Percentiles rank a stretch among this genome's conserved stretches.
Conservation (phyloP, 208 protist genomes). For the Endotrypanum monterogeii region DNA sequence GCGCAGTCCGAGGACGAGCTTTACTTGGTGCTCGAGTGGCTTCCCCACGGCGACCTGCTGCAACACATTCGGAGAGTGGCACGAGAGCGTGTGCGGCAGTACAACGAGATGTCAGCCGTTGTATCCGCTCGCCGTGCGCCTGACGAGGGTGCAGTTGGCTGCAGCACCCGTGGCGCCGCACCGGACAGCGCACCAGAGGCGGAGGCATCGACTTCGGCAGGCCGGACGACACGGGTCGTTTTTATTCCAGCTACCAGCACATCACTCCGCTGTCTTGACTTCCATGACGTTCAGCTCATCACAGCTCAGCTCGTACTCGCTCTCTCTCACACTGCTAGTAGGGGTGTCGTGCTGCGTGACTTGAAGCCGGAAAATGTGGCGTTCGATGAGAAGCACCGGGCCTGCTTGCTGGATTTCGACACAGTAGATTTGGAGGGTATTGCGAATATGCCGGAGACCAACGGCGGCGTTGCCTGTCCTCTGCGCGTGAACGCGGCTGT, state of each 20-base stretch:
- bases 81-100: slow-evolving; percentile 37
- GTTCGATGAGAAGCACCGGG: slow-evolving; percentile 82
- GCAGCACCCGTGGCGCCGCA: not conserved
- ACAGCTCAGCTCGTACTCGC: slow-evolving; percentile 80
- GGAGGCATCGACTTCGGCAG: not conserved
- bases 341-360: slow-evolving; percentile 84
- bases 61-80: slow-evolving; percentile 74
- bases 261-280: slow-evolving; percentile 66
- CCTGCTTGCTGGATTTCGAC: slow-evolving; percentile 90
- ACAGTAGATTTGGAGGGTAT: slow-evolving; percentile 62
- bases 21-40: slow-evolving; percentile 93
- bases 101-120: slow-evolving; percentile 6
- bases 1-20: slow-evolving; percentile 88
- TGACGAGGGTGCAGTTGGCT: not conserved
- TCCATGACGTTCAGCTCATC: slow-evolving; percentile 84
- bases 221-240: not conserved
- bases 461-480: slow-evolving; percentile 50
- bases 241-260: slow-evolving; percentile 29
- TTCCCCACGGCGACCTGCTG: slow-evolving; percentile 93
- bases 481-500: slow-evolving; percentile 11
- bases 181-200: not conserved
- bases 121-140: not conserved
- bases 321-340: slow-evolving; percentile 48
- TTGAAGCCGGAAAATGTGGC: slow-evolving; percentile 91
- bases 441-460: slow-evolving; percentile 35